Percentiles rank a stretch among this genome's conserved stretches.
These are phyloP conservation scores for Pezizomycotina sp. DNA, from an alignment of 2,329 filamentous ascomycete species.

Conservation along the genomic window DNA sequence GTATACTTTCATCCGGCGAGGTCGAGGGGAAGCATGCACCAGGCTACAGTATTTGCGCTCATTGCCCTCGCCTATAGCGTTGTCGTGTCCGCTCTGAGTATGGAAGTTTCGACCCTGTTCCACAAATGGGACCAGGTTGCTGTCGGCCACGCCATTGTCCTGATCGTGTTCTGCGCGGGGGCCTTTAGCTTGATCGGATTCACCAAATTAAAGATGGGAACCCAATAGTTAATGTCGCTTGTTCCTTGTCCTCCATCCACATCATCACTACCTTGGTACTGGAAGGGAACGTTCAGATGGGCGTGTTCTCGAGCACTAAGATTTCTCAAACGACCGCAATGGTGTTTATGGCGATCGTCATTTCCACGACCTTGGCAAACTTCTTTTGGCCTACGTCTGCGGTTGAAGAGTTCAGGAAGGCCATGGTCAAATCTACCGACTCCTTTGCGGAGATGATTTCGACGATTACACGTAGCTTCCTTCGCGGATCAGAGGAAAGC, in stretches of 20 bases:
- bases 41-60: conserved; percentile 43
- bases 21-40: conserved; percentile 49
- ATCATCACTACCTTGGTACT: conserved; percentile 51
- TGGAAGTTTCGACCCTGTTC: conserved; percentile 47
- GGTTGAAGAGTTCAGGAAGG: conserved; percentile 41
- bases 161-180: conserved; percentile 47
- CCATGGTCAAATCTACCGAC: conserved; percentile 43
- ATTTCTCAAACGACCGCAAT: conserved; percentile 43
- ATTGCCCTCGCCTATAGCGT: conserved; percentile 46
- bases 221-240: conserved; percentile 44
- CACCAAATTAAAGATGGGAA: conserved; percentile 43
- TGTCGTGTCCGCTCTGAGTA: conserved; percentile 43
- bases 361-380: conserved; percentile 39
- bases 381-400: conserved; percentile 44
- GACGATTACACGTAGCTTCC: conserved; percentile 45
- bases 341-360: conserved; percentile 40
- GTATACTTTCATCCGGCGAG: conserved; percentile 52
- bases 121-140: conserved; percentile 36
- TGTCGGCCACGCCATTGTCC: conserved; percentile 43
- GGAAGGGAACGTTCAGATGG: conserved; percentile 47
- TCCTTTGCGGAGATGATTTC: conserved; percentile 42
- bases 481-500: conserved; percentile 44
- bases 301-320: conserved; percentile 43
- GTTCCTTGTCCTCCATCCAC: conserved; percentile 46
- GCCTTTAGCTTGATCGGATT: conserved; percentile 48